Conservation (phyloP, 2,329 filamentous ascomycete species). For the Cercospora sp. region DNA sequence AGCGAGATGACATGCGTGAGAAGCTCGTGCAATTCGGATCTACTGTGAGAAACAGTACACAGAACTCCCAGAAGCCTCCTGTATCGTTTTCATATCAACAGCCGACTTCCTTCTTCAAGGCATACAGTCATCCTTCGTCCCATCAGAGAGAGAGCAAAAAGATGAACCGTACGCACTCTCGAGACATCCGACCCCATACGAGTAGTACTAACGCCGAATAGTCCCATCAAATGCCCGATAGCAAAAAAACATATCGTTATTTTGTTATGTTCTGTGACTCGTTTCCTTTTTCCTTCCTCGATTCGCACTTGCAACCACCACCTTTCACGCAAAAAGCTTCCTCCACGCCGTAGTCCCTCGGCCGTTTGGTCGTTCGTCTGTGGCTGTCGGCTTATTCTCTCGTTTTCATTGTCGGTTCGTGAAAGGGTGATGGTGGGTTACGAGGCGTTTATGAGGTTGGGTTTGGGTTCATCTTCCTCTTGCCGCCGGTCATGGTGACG, state of each 20-base stretch:
- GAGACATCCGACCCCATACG: constrained; percentile 21
- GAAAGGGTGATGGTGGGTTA: not conserved
- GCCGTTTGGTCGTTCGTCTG: constrained; percentile 9
- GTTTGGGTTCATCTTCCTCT: constrained; percentile 98
- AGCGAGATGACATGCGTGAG: constrained; percentile 3
- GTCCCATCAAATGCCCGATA: constrained; percentile 3
- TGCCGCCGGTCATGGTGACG: constrained; percentile 94
- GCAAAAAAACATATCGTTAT: constrained; percentile 11
- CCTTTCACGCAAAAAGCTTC: constrained; percentile 9
- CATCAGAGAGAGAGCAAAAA: not conserved
- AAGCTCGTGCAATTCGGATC: constrained; percentile 25
- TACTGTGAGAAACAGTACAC: constrained; percentile 19
- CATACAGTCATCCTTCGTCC: not conserved
- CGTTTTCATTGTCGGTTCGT: constrained; percentile 1
- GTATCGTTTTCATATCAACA: constrained; percentile 18
- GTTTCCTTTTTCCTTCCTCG: not conserved
- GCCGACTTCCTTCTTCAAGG: constrained; percentile 27
- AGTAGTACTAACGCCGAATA: constrained; percentile 1
- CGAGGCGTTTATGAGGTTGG: constrained; percentile 62
- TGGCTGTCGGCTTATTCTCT: not conserved
- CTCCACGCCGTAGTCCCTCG: not conserved
- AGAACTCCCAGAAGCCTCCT: constrained; percentile 18
- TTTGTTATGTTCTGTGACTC: constrained; percentile 14
- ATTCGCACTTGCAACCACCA: not conserved
- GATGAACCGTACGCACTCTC: constrained; percentile 17